Percentiles rank a stretch among this genome's conserved stretches.
phyloP scores from a whole-genome alignment of 768 basidiomycete species.

The Phylloporus arenicola region DNA sequence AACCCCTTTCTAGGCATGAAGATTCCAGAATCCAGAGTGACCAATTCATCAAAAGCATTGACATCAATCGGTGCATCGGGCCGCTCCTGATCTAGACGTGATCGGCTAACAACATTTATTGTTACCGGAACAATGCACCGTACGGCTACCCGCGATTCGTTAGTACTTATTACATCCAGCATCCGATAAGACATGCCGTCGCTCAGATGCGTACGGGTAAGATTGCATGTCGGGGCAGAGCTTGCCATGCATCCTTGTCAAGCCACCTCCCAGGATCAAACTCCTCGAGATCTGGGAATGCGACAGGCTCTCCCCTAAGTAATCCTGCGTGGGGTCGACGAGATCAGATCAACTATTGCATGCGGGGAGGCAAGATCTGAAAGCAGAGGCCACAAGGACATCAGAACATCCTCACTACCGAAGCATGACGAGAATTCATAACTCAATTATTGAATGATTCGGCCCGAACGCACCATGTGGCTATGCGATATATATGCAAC shows the following conservation, averaged over 20 bases:
- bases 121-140: constrained; percentile 56
- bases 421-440: too few relatives aligned
- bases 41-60: constrained; percentile 51
- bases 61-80: constrained; percentile 49
- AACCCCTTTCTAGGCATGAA: constrained; percentile 42
- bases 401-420: too few relatives aligned
- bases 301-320: constrained; percentile 8
- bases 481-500: too few relatives aligned
- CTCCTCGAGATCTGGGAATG: constrained; percentile 11
- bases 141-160: constrained; percentile 27
- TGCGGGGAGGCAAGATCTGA: too few relatives aligned
- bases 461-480: too few relatives aligned
- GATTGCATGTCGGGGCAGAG: neutral
- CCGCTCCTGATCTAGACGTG: constrained; percentile 47
- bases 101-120: constrained; percentile 38
- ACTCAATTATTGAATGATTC: too few relatives aligned
- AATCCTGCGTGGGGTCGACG: too few relatives aligned
- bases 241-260: neutral
- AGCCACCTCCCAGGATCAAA: constrained; percentile 9
- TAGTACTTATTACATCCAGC: too few relatives aligned
- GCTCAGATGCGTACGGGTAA: constrained; percentile 1
- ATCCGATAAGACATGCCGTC: neutral
- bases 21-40: constrained; percentile 51
- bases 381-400: too few relatives aligned
- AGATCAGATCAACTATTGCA: too few relatives aligned